A percentile compares a stretch with the other conserved stretches of the same genome.
Evolutionary conservation across 2,329 filamentous ascomycete genomes (phyloP).

Genomic region (Cladosporium sp.): DNA sequence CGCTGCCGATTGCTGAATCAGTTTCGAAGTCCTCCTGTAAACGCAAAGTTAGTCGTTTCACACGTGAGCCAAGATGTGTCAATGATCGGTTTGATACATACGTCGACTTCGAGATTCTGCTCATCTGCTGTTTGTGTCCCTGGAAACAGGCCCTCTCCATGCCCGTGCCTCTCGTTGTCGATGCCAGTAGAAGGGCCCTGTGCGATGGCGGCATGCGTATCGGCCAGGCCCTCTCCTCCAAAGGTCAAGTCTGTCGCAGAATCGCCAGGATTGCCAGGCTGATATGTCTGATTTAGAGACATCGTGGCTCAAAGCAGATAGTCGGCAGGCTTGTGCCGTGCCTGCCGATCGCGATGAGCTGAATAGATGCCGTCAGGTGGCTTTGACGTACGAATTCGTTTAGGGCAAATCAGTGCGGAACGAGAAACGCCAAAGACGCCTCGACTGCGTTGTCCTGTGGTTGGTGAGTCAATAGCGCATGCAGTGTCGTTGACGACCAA

Average conservation of each 20-base stretch:
- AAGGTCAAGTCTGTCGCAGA: neutral
- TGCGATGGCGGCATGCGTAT: neutral
- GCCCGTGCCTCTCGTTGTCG: neutral
- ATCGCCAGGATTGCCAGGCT: neutral
- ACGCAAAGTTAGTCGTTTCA: neutral
- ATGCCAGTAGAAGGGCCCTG: neutral
- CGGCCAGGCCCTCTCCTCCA: neutral
- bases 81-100: conserved; percentile 18
- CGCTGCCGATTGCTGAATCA: conserved; percentile 34
- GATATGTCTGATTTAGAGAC: neutral
- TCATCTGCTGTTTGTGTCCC: conserved; percentile 28
- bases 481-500: neutral
- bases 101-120: conserved; percentile 34
- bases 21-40: conserved; percentile 22
- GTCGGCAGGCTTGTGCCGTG: neutral
- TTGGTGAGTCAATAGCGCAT: neutral
- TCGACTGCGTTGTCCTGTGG: neutral
- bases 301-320: neutral
- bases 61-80: neutral
- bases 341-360: conserved; percentile 1
- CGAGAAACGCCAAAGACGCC: neutral
- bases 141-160: neutral
- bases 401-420: neutral
- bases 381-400: neutral
- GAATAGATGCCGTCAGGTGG: conserved; percentile 1